Evolutionary conservation across 805 yeast genomes (phyloP), one percentile per base, ranked within the genome.

Genomic region (Candida tallmaniae): DNA sequence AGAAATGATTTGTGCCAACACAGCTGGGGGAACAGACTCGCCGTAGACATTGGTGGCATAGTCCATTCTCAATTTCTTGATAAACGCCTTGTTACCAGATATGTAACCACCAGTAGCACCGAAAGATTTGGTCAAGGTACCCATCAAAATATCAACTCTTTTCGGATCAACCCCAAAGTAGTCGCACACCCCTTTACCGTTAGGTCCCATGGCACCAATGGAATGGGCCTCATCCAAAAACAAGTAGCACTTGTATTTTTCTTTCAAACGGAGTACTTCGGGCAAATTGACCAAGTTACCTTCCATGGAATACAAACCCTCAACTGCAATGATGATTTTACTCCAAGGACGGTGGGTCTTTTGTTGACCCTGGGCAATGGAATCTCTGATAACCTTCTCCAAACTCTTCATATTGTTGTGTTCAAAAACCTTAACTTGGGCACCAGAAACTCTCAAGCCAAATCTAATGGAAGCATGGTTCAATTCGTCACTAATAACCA

Each of bases 41-140:
- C 93, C 80, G 53, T 88, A 85, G 28, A 67, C 70, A 44, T 80
- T 76, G 20, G 89, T 82, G 45, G 86, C 71, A 49, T 85, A 76
- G 48, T 77, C 80, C 26, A 83, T 48, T 60, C 89, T 77, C 42
- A 93, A 65, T 49, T 80, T 74, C 49, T 87, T 89, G 32, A 90
- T 81, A 21, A 86, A 62, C 31, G 60, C 63, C 51, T 78, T 72
- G 43, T 70, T 70, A 29, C 83, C 94, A n/a, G 96, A 90, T 44
- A 93, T 67, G 56, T 93, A 93, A 30, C 98, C 99, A 53, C 99
- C 99, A 27, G 97, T 87, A 12, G 98, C 97, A 56, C 99, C 98
- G 58, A 93, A 93, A 1, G 96, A 86, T 62, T 93, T 93, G 34
- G 98, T 94, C 38, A 93, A 75, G 6, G 99, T 93, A 32, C 99